A percentile compares a stretch with the other conserved stretches of the same genome.
phyloP scores from a whole-genome alignment of 805 yeast genomes.

The Pichia cabralensis region DNA sequence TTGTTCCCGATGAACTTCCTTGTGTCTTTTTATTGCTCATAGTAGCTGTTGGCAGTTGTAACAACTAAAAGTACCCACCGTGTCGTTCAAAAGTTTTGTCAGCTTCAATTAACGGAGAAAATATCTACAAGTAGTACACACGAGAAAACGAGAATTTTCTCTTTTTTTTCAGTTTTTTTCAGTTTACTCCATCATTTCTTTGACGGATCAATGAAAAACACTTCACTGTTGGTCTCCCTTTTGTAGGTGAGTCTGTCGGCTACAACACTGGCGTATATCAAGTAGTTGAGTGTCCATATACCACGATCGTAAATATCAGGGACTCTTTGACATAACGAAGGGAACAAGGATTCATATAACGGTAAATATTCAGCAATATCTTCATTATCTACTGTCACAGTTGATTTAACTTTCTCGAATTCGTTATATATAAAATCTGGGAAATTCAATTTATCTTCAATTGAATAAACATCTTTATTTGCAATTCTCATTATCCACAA shows the following conservation, averaged over 20 bases:
- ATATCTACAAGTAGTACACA: neutral
- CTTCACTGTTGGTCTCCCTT: slow-evolving; percentile 20
- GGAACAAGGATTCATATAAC: slow-evolving; percentile 36
- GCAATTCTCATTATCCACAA: slow-evolving; percentile 54
- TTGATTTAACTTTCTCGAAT: slow-evolving; percentile 24
- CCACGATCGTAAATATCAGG: slow-evolving; percentile 38
- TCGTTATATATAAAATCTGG: slow-evolving; percentile 40
- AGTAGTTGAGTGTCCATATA: slow-evolving; percentile 36
- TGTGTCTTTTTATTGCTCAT: no score
- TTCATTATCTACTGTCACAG: slow-evolving; percentile 30
- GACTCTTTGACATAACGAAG: slow-evolving; percentile 39
- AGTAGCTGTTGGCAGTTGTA: no score
- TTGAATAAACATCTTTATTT: slow-evolving; percentile 31
- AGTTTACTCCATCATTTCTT: neutral
- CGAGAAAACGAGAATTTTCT: neutral
- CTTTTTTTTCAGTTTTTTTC: neutral
- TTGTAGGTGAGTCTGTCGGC: slow-evolving; percentile 21
- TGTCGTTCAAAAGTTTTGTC: no score
- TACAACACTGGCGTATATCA: slow-evolving; percentile 34
- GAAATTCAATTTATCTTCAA: slow-evolving; percentile 26
- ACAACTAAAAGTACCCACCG: no score
- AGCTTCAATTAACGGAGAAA: no score
- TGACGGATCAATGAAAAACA: slow-evolving; percentile 13
- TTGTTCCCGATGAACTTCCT: no score
- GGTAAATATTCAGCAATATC: slow-evolving; percentile 47